Base-by-base conservation (phyloP, 768 basidiomycete genomes). In the Tephrocybe rancida region DNA sequence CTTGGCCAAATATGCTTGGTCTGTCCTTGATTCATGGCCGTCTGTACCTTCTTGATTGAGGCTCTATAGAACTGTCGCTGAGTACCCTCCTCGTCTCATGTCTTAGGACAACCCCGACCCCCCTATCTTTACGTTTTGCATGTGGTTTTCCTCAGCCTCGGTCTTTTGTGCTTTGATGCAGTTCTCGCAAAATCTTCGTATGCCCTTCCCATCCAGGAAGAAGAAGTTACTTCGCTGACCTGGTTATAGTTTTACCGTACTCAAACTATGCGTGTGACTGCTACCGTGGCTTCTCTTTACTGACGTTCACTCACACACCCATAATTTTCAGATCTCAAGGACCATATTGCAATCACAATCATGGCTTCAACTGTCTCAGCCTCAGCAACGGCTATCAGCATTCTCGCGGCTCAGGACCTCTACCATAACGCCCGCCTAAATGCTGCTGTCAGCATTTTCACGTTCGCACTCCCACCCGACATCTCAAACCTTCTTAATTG, bases 291-390 rank as follows among this genome's bases (percentile, higher is more conserved):
- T 13, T 32, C 30, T 32, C 30, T n/a, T n/a, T 16, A n/a, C n/a
- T n/a, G n/a, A n/a, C 19, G 19, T 24, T 43, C n/a, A n/a, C n/a
- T n/a, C n/a, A n/a, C n/a, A n/a, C n/a, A 24, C n/a, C n/a, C n/a
- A n/a, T n/a, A n/a, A n/a, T n/a, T 24, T 25, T 42, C 39, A 80
- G 77, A 81, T 55, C 70, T 75, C 61, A 77, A 76, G 62, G 84
- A 86, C 58, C 84, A 86, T 59, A 81, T 84, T 7, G 78, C 78
- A 13, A 85, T 86, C 45, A 83, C 82, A 2, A 83, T 85, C 30
- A 81, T 86, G 64, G 67, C 84, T 1, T 78, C 81, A n/a, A 85
- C 84, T 0, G 84, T 84, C 1, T 79, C 82, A 1, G 73, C 75
- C 1, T 82, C 82, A 1, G 83, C 84, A 0, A 68, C 81, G 9